Percentiles rank a stretch among this genome's conserved stretches.
phyloP scores from a whole-genome alignment of 2,329 filamentous ascomycete genomes.

The Colletotrichum ledebouriae region DNA sequence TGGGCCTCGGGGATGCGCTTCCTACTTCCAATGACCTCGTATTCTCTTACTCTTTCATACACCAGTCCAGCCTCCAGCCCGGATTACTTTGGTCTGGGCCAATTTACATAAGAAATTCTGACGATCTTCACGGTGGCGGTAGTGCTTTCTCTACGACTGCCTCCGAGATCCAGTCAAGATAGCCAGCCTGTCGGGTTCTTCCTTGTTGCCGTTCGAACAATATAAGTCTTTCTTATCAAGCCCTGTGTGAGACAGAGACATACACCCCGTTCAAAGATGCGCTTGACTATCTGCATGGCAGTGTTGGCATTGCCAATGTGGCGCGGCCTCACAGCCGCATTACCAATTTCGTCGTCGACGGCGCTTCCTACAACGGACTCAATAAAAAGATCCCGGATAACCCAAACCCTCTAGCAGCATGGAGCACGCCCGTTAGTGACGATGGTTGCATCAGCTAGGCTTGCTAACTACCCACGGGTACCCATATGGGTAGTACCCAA shows the following conservation, averaged over 20 bases:
- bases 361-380: slow-evolving; percentile 60
- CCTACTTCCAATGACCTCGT: not conserved
- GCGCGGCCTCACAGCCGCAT: slow-evolving; percentile 49
- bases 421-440: slow-evolving; percentile 64
- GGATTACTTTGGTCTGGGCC: too few species aligned
- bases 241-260: not conserved
- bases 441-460: slow-evolving; percentile 67
- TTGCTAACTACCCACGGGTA: too few species aligned
- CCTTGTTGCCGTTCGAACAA: not conserved
- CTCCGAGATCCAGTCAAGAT: too few species aligned
- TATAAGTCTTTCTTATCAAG: not conserved
- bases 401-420: slow-evolving; percentile 59
- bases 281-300: too few species aligned
- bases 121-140: too few species aligned
- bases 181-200: not conserved
- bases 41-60: too few species aligned
- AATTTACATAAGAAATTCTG: too few species aligned
- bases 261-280: not conserved
- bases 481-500: too few species aligned
- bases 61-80: too few species aligned
- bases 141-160: too few species aligned
- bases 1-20: not conserved
- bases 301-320: not conserved
- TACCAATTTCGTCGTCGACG: slow-evolving; percentile 57
- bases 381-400: slow-evolving; percentile 45